Evolutionary conservation across 2,329 filamentous ascomycete genomes (phyloP), one percentile per base, ranked within the genome.

Genomic region (Aspergillus sp.): DNA sequence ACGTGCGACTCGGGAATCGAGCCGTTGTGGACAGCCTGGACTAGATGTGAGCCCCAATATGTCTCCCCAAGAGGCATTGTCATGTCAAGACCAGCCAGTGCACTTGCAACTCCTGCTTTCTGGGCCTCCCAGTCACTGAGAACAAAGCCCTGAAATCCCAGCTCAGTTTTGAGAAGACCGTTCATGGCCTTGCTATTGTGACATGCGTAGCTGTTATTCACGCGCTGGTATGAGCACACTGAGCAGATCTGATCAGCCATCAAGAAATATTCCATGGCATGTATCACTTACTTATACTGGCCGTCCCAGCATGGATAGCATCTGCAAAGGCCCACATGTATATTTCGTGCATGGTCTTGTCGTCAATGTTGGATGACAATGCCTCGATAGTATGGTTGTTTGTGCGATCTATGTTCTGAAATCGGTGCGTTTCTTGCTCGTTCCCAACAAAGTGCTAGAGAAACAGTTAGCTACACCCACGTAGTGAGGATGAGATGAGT

Each of bases 171-270:
- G 63, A 95, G 78, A 9, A 93, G 74, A 45, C 87, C 86, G 70
- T 95, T 95, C 60, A 91, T 76, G 5, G 88, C 76, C 69, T 90
- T 87, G 48, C 86, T 89, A 78, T 95, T 93, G 67, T 93, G 88
- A 74, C 90, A 93, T 18, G 74, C 82, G 62, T 92, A 91, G 5
- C 86, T 90, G 74, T 91, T 91, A 78, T 96, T 95, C 73, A 92
- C 69, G 64, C 90, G 87, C 63, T 78, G 66, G 48, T 78, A 78
- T 0, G 69, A 75, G 62, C 86, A 89, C 86, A 89, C 89, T 42
- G 88, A 72, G 0, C 80, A 83, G 0, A 30, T 30, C 26, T 4
- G 26, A 30, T 30, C 9, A 30, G 26, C 9, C 26, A 24, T 24
- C 9, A 30, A 9, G 3, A 30, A 30, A 9, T 30, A 3, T 30